Evolutionary conservation across 805 yeast genomes (phyloP).

Genomic region (Kregervanrija delftensis): DNA sequence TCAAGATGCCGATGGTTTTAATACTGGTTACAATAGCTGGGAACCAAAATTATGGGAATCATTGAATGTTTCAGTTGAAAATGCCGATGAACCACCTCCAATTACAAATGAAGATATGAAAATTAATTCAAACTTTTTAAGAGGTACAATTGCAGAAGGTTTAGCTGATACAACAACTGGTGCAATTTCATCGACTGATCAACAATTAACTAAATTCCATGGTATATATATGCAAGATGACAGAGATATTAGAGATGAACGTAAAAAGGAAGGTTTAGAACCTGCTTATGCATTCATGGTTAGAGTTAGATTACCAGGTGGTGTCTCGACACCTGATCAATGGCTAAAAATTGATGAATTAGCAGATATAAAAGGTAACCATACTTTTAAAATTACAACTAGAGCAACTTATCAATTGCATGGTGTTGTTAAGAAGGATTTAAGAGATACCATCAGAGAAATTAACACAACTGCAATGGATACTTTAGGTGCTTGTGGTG

Average conservation of each 20-base stretch:
- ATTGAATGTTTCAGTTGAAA: conserved; percentile 81
- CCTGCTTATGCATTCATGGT: conserved; percentile 98
- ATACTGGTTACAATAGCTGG: conserved; percentile 88
- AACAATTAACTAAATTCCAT: conserved; percentile 93
- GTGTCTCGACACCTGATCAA: conserved; percentile 79
- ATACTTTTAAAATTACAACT: conserved; percentile 89
- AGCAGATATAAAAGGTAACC: conserved; percentile 79
- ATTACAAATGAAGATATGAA: conserved; percentile 95
- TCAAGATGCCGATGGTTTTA: conserved; percentile 93
- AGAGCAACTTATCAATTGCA: conserved; percentile 97
- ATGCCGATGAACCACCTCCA: conserved; percentile 85
- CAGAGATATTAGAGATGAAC: conserved; percentile 88
- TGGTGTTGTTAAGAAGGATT: conserved; percentile 84
- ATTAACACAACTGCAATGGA: conserved; percentile 89
- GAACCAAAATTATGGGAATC: conserved; percentile 80
- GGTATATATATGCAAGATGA: conserved; percentile 99
- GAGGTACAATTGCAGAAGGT: conserved; percentile 92
- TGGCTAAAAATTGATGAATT: conserved; percentile 83
- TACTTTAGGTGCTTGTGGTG: conserved; percentile 97
- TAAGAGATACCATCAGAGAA: conserved; percentile 87
- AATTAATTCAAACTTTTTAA: conserved; percentile 72
- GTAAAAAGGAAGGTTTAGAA: conserved; percentile 87
- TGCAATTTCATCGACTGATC: conserved; percentile 83
- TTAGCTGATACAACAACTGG: conserved; percentile 79
- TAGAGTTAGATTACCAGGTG: conserved; percentile 92